Evolutionary conservation across 257 asterid species (phyloP), one percentile per base, ranked within the genome.

Genomic region (Solanum habrochaites): DNA sequence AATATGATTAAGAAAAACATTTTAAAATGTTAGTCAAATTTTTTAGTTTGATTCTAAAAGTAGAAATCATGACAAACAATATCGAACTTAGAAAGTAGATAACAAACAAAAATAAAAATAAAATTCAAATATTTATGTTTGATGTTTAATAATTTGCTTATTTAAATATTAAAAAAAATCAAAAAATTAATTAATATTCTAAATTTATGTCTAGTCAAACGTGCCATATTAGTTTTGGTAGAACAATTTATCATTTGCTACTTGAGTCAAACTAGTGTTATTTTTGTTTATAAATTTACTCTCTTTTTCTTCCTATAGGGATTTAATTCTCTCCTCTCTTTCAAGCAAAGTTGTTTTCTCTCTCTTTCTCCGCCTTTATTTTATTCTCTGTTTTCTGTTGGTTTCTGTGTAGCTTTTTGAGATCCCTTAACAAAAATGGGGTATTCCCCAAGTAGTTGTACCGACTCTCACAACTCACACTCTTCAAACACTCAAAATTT

Each of bases 301-400:
- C 83, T 88, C 74, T 87, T 89, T 83, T 91, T 91, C 72, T 87
- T 70, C 90, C 89, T 91, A 89, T 45, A 18, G 13, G 69, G 27
- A 81, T 49, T 42, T 29, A 81, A 81, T 81, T 81, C 95, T 88
- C 88, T 86, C 91, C 94, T 88, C 93, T 49, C 72, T 91, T 72
- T 82, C 89, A 95, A 95, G 98, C 97, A 93, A 95, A 95, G 94
- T 89, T 83, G 91, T 3, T 49, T 52, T 89, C 87, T 40, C 74
- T 91, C 83, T 89, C 88, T 88, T 80, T 73, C 87, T 88, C 87
- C 62, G 78, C 89, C 90, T 88, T 45, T 80, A 62, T 7, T 80
- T 49, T 81, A 81, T 81, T 81, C 85, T 49, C 23, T 49, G 69
- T 29, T 80, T 80, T 90, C 87, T 89, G 90, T 89, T 85, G 80